Evolutionary conservation across 1,284 basidiomycete species (phyloP), one percentile per base, ranked within the genome.

Genomic region (Volvariella volvacea): DNA sequence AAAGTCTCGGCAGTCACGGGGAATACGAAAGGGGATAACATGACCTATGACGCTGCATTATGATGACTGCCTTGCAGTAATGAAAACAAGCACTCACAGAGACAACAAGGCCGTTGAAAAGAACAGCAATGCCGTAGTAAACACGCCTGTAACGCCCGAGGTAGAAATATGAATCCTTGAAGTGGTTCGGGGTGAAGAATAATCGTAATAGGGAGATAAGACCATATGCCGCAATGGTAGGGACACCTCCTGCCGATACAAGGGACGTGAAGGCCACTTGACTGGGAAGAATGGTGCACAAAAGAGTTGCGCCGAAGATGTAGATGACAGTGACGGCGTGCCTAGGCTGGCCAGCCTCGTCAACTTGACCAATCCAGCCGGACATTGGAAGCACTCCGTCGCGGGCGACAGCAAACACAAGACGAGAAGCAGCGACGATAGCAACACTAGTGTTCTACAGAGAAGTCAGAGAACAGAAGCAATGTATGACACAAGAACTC

Each of bases 231-330:
- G 88, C 87, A 46, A 89, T 87, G 0, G 85, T 90, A 0, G 88
- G 88, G 6, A 89, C 73, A 7, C 71, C 87, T 15, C 85, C 85
- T 6, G 89, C 90, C 7, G 87, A 90, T 34, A 91, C 76, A 46
- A 92, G 70, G 14, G 87, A 90, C 2, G 82, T 88, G 67, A 92
- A 93, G 1, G 90, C 90, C 31, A 91, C 90, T 52, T 83, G 78
- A 52, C 86, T 89, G 1, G 89, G 87, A 21, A 92, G 67, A 54
- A 92, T 92, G 2, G 86, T 85, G 68, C 88, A 91, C 17, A 92
- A 69, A 10, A 92, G 55, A 21, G 65, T 43, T 0, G 84, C 83
- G 0, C 76, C 83, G 53, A 90, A 90, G 48, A 85, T 58, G 58
- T 77, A 86, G 58, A 92, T 89, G 53, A 91, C 78, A 0, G 85